phyloP scores from a whole-genome alignment of 805 yeast genomes.

The Hanseniaspora guilliermondii region DNA sequence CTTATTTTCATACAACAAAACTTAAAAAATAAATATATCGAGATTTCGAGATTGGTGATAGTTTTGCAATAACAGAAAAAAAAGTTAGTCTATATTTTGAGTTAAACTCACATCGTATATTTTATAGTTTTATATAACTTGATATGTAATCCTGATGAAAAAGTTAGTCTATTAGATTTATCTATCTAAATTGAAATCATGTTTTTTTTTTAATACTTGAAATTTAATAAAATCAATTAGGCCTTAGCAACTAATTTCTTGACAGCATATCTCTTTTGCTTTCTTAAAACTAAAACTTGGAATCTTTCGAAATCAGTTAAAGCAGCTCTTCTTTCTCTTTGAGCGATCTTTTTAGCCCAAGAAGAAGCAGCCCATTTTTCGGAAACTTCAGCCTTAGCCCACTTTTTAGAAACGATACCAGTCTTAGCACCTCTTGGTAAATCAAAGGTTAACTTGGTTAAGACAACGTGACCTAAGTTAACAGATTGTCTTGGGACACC shows the following conservation, averaged over 20 bases:
- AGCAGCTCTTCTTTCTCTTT: slow-evolving; percentile 83
- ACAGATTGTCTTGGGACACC: slow-evolving; percentile 87
- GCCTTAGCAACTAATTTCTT: slow-evolving; percentile 96
- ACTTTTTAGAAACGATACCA: slow-evolving; percentile 75
- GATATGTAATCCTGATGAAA: slow-evolving; percentile 3
- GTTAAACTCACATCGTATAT: slow-evolving; percentile 7
- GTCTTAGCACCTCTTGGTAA: slow-evolving; percentile 94
- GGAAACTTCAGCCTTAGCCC: slow-evolving; percentile 79
- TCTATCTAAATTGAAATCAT: slow-evolving; percentile 1
- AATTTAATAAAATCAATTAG: slow-evolving; percentile 31
- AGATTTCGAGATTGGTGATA: no score
- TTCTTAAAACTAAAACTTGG: slow-evolving; percentile 95
- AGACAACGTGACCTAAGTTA: slow-evolving; percentile 72
- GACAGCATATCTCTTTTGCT: slow-evolving; percentile 91
- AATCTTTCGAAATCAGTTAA: slow-evolving; percentile 97
- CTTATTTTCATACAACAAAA: background rate
- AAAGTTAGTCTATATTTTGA: slow-evolving; percentile 1
- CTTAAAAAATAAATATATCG: background rate
- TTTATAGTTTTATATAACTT: slow-evolving; percentile 5
- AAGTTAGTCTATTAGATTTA: background rate
- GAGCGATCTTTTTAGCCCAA: slow-evolving; percentile 97
- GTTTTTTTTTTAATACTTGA: background rate
- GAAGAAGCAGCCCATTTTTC: slow-evolving; percentile 86
- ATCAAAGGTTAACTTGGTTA: slow-evolving; percentile 82
- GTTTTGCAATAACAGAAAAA: background rate